Percentiles rank a stretch among this genome's conserved stretches.
Conservation (phyloP, 2,329 filamentous ascomycete species). For the Cordyceps cicadae region DNA sequence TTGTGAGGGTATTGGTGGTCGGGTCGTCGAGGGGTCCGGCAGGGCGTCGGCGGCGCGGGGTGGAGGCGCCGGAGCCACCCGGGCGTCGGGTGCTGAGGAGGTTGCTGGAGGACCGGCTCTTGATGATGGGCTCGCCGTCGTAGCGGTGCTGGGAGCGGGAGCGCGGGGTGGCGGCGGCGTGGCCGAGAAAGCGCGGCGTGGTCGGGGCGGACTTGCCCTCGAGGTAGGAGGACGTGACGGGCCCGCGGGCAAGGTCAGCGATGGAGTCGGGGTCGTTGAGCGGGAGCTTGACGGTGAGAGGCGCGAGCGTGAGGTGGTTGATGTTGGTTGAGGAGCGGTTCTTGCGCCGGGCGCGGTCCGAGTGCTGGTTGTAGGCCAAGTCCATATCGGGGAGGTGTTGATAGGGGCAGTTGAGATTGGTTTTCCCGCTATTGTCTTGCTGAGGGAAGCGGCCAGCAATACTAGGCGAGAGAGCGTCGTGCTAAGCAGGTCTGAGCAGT, state of each 20-base stretch:
- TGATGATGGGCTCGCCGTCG: slow-evolving; percentile 34
- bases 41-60: slow-evolving; percentile 27
- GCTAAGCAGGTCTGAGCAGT: neutral
- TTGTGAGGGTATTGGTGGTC: slow-evolving; percentile 17
- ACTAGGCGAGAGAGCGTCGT: neutral
- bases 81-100: slow-evolving; percentile 26
- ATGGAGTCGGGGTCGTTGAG: slow-evolving; percentile 45
- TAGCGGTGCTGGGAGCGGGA: slow-evolving; percentile 37
- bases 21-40: slow-evolving; percentile 20
- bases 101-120: slow-evolving; percentile 57
- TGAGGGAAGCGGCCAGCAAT: neutral
- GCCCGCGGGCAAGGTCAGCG: slow-evolving; percentile 29
- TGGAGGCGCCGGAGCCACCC: slow-evolving; percentile 21
- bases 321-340: slow-evolving; percentile 51
- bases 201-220: slow-evolving; percentile 55
- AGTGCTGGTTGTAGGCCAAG: slow-evolving; percentile 52
- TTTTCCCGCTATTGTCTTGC: neutral
- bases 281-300: slow-evolving; percentile 53
- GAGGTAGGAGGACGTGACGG: slow-evolving; percentile 41
- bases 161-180: slow-evolving; percentile 43
- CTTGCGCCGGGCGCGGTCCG: slow-evolving; percentile 48
- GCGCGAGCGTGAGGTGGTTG: slow-evolving; percentile 54
- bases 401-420: neutral
- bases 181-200: slow-evolving; percentile 54
- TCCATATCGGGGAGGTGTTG: slow-evolving; percentile 38